Evolutionary conservation across 164 flowering plant species (phyloP).

Genomic region (Tetrastigma voinierianum): DNA sequence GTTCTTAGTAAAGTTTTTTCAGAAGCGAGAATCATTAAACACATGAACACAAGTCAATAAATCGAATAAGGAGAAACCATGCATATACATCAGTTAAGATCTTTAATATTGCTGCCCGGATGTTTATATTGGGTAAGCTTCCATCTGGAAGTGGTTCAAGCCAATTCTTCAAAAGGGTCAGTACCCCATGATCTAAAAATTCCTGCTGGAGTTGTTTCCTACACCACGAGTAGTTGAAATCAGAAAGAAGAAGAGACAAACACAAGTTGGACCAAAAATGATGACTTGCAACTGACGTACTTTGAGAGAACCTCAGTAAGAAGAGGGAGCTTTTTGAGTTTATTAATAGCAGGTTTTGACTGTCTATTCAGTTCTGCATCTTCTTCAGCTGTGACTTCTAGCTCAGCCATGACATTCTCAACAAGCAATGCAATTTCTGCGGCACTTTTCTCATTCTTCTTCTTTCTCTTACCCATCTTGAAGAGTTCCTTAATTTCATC

Average conservation of each 20-base stretch:
- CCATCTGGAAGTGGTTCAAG: conserved; percentile 98
- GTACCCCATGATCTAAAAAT: conserved; percentile 90
- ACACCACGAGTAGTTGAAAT: conserved; percentile 16
- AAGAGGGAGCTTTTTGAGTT: conserved; percentile 90
- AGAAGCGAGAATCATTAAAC: neutral
- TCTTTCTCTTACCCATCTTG: conserved; percentile 83
- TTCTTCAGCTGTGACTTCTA: conserved; percentile 93
- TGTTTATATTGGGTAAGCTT: conserved; percentile 88
- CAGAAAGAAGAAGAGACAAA: neutral
- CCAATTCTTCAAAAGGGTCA: conserved; percentile 81
- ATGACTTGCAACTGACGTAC: conserved; percentile 30
- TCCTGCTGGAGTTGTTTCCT: conserved; percentile 94
- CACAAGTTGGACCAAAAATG: neutral
- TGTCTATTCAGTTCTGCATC: conserved; percentile 85
- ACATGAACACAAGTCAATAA: neutral
- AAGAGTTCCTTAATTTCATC: conserved; percentile 75
- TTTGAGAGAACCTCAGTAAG: conserved; percentile 89
- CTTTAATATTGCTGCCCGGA: conserved; percentile 75
- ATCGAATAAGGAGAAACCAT: neutral
- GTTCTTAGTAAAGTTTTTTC: neutral
- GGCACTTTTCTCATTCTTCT: conserved; percentile 83
- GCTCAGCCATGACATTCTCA: conserved; percentile 93
- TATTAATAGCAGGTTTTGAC: conserved; percentile 86
- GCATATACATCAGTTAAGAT: conserved; percentile 75
- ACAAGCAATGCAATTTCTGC: conserved; percentile 85